Percentiles rank a stretch among this genome's conserved stretches.
Conservation (phyloP, 805 yeast genomes). For the Metschnikowia chrysomelidarum region DNA sequence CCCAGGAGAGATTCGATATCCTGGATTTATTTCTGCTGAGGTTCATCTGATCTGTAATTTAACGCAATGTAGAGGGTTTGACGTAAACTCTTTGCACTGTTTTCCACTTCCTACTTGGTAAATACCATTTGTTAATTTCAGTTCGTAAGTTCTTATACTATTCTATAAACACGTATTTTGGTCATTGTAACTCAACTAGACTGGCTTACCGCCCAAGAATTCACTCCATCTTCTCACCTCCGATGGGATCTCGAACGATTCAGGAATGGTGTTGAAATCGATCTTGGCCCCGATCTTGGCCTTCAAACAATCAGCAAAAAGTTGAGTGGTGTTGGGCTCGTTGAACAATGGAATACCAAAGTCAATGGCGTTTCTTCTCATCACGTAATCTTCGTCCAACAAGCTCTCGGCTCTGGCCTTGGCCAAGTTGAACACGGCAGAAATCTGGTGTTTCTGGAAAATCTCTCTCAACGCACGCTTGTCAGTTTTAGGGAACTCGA, state of each 20-base stretch:
- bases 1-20: no score
- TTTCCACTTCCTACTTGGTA: no score
- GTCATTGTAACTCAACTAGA: constrained; percentile 31
- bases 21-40: no score
- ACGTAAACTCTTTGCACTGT: no score
- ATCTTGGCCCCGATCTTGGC: constrained; percentile 59
- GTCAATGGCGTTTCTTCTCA: constrained; percentile 99
- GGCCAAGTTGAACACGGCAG: constrained; percentile 91
- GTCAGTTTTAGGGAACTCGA: constrained; percentile 90
- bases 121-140: no score
- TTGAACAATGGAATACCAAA: constrained; percentile 95
- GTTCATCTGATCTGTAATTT: no score
- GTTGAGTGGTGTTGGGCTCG: constrained; percentile 88
- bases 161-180: neutral
- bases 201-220: constrained; percentile 91
- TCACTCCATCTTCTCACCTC: constrained; percentile 98
- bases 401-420: constrained; percentile 81
- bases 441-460: constrained; percentile 81
- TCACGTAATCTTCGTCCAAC: constrained; percentile 87
- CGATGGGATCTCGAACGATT: constrained; percentile 60
- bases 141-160: neutral
- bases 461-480: constrained; percentile 92
- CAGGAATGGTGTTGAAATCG: constrained; percentile 40
- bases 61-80: no score
- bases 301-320: constrained; percentile 82